phyloP scores from a whole-genome alignment of 2,329 filamentous ascomycete genomes.

The Phialocephala subalpina region DNA sequence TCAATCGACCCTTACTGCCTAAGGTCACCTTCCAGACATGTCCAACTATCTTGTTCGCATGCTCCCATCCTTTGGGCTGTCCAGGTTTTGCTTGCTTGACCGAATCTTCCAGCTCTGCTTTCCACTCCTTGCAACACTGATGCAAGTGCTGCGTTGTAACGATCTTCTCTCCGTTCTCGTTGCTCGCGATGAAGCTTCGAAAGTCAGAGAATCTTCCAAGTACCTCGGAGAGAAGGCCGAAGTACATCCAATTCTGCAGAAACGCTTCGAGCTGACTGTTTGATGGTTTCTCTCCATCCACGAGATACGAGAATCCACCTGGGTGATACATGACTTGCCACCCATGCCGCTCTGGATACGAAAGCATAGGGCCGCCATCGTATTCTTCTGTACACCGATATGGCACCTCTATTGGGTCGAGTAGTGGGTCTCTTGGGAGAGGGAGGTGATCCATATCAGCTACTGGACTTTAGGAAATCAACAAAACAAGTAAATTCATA shows the following conservation, averaged over 20 bases:
- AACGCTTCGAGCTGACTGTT: not conserved
- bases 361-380: not conserved
- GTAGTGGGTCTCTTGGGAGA: not conserved
- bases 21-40: not conserved
- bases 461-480: not conserved
- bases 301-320: not conserved
- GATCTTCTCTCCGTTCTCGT: not conserved
- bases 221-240: not conserved
- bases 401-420: not conserved
- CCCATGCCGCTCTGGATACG: not conserved
- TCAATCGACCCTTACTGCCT: not conserved
- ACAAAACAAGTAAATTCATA: not conserved
- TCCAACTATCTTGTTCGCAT: not conserved
- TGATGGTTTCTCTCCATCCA: not conserved
- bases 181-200: not conserved
- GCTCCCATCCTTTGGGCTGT: not conserved
- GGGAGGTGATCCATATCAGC: not conserved
- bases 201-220: not conserved
- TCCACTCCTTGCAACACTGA: not conserved
- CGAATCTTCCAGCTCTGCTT: not conserved
- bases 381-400: not conserved
- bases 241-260: constrained; percentile 7
- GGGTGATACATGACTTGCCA: constrained; percentile 1
- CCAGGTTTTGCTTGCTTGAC: not conserved
- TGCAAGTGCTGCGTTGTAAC: not conserved